These are phyloP conservation scores for Paraphoma chrysanthemicola DNA, from an alignment of 2,329 filamentous ascomycete genomes.

Conservation along the genomic window DNA sequence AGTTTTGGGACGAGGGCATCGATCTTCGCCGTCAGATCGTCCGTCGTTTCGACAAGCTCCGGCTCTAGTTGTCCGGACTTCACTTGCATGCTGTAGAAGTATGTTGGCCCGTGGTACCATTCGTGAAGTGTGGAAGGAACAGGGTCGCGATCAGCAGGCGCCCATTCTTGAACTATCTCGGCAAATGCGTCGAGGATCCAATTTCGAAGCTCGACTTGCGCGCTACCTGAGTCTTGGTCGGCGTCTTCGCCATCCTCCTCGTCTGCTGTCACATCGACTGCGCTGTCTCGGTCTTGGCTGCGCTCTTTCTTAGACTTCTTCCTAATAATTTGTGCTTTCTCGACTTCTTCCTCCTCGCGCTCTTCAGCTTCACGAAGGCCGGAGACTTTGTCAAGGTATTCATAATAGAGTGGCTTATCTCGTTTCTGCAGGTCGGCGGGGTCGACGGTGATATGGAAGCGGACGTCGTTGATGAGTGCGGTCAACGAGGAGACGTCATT, in stretches of 20 bases:
- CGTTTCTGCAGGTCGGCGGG: conserved; percentile 15
- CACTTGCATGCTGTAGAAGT: conserved; percentile 19
- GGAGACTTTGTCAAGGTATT: conserved; percentile 22
- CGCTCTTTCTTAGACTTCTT: conserved; percentile 4
- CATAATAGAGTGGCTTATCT: conserved; percentile 22
- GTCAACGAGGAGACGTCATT: conserved; percentile 21
- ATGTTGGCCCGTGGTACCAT: conserved; percentile 28
- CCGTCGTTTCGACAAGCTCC: conserved; percentile 10
- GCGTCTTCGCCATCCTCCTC: background rate
- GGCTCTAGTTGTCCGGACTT: conserved; percentile 7
- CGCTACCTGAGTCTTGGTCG: conserved; percentile 22
- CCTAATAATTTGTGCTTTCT: conserved; percentile 6
- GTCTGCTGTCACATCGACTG: conserved; percentile 21
- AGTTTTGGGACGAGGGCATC: conserved; percentile 15
- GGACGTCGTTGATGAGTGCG: conserved; percentile 25
- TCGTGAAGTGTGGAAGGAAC: conserved; percentile 18
- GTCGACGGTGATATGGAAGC: conserved; percentile 20
- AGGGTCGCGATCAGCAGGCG: conserved; percentile 20
- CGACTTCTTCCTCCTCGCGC: conserved; percentile 14
- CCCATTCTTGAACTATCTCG: conserved; percentile 13
- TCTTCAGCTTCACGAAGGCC: conserved; percentile 21
- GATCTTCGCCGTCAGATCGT: conserved; percentile 17
- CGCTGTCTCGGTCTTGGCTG: conserved; percentile 22
- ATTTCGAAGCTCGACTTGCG: conserved; percentile 19
- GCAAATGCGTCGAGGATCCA: conserved; percentile 18